Percentiles rank a stretch among this genome's conserved stretches.
Evolutionary conservation across 257 asterid genomes (phyloP).

Genomic region (Perilla frutescens): DNA sequence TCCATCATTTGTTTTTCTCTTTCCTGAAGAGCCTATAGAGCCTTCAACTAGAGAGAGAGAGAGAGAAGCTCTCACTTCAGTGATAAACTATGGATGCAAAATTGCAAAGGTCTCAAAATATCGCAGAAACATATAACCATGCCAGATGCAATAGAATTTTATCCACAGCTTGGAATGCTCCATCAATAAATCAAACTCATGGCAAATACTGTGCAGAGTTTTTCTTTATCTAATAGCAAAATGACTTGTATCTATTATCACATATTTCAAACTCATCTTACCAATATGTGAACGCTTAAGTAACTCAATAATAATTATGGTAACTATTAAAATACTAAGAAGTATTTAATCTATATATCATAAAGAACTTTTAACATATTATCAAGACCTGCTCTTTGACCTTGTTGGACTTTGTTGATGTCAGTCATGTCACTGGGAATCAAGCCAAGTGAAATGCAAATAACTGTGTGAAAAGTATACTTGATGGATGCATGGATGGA

Average conservation of each 20-base stretch:
- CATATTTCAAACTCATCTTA: slow-evolving; percentile 8
- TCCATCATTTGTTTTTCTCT: slow-evolving; percentile 49
- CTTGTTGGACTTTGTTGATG: not conserved
- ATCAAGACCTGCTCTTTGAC: not conserved
- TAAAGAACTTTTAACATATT: slow-evolving; percentile 1
- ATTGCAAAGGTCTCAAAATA: not conserved
- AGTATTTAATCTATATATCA: not conserved
- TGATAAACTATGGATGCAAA: slow-evolving; percentile 11
- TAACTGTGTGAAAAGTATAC: too few relatives aligned
- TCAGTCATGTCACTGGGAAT: not conserved
- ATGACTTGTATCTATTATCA: slow-evolving; percentile 2
- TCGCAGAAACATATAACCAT: not conserved
- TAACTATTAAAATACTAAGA: not conserved
- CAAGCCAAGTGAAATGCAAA: not conserved
- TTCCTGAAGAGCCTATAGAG: slow-evolving; percentile 63
- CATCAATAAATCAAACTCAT: slow-evolving; percentile 2
- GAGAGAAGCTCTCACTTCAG: slow-evolving; percentile 13
- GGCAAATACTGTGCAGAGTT: not conserved
- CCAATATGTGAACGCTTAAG: not conserved
- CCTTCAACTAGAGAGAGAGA: slow-evolving; percentile 58
- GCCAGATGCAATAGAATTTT: not conserved
- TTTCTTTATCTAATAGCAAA: not conserved
- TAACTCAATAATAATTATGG: not conserved
- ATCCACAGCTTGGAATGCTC: not conserved
- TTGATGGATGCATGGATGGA: too few relatives aligned